Base-by-base conservation (phyloP, 768 basidiomycete genomes). In the Pholiota conissans region DNA sequence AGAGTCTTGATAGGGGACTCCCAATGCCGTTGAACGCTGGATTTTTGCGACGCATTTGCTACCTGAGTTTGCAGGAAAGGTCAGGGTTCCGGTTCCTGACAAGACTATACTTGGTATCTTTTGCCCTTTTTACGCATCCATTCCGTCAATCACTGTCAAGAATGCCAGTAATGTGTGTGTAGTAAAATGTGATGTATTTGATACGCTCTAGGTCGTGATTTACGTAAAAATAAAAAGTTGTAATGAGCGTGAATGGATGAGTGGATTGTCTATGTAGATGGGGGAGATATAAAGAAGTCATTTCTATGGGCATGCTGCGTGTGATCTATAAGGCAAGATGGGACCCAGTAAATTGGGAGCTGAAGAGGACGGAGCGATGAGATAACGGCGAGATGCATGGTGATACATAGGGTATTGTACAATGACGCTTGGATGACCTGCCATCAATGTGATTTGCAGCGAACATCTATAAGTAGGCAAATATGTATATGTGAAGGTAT, bases 401-500 rank as follows among this genome's bases (percentile, higher is more conserved):
- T 52, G 24, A 8, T 52, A 52, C 50, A 52, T 26, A 32, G 30
- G 30, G 26, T 5, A 26, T 39, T 52, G 9, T 39, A 52, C 50
- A 39, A 26, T 8, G 20, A 39, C 13, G 32, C 18, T 52, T 52
- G 26, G 50, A 35, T 52, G 37, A 37, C 50, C 30, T 52, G 50
- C 32, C 35, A 39, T 39, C 24, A 24, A 35, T 52, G 24, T 11
- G 30, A 20, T 49, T 49, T 29, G 27, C 32, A 52, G 35, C 50
- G 50, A 52, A 52, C 28, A 35, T 52, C 50, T 52, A 52, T 5
- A 49, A 45, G 42, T 45, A 45, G 42, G 22, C 11, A 32, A 22
- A 16, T 49, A 32, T 49, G 13, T 34, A 20, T 3, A n/a, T 29
- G 30, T 13, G 34, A 10, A 27, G 20, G n/a, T 11, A 16, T 13